Base-by-base conservation (phyloP, 2,329 filamentous ascomycete species). In the Hypocrella siamensis region DNA sequence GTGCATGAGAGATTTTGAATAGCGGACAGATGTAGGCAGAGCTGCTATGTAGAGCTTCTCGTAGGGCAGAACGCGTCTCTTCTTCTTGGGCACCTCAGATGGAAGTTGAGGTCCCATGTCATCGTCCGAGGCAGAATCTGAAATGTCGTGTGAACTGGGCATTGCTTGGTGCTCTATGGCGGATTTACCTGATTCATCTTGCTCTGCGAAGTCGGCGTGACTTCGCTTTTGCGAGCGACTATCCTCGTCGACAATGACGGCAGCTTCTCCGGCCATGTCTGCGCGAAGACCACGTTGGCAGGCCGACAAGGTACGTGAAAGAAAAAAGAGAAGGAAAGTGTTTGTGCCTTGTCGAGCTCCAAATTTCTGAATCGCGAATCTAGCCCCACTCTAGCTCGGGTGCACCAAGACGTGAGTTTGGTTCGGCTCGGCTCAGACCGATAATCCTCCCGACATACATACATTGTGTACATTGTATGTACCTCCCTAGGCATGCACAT, bases 1-100 rank as follows among this genome's bases (percentile, higher is more conserved):
- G 67, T 98, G 90, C 92, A 98, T 98, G 47, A 98, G 65, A 28
- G 90, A 96, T 49, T 86, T 93, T 36, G 81, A 93, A 58, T 98
- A 98, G 28, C 83, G 79, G 24, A 67, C 48, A 15, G 83, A 81
- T 31, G 71, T 72, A 4, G 90, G 90, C 24, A 98, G 69, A 25
- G 90, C 88, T 36, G 83, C 82, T 40, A 96, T 64, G 57, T 94
- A 96, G 46, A 96, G 75, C 54, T 90, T 93, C 58, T 96, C 88
- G 60, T 94, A 88, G 2, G 83, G 84, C 3, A 98, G 74, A 45
- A 82, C 82, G 45, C 86, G 73, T 40, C 82, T 77, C 61, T 93
- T 94, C 68, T 92, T 93, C 63, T 88, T 88, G 33, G 75, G 80
- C 3, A 77, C 76, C 31, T 76, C 70, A 2, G 84, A 79, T 27